These are phyloP conservation scores for Withania somnifera DNA, from an alignment of 305 asterid genomes.

Conservation along the genomic window DNA sequence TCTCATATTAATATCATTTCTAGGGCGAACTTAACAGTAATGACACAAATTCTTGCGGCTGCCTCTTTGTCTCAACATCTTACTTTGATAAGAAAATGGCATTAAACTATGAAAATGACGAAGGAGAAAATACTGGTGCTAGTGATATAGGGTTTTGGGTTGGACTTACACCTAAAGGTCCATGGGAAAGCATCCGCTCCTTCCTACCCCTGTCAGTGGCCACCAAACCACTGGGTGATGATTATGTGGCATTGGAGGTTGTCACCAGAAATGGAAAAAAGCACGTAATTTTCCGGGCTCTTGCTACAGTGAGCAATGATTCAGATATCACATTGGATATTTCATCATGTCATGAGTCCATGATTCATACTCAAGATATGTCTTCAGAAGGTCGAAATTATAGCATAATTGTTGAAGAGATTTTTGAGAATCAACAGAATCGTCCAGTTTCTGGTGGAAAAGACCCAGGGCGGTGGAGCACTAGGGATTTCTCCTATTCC, in stretches of 20 bases:
- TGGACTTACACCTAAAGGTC: conserved; percentile 75
- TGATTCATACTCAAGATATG: conserved; percentile 27
- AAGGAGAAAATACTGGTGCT: conserved; percentile 40
- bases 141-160: conserved; percentile 85
- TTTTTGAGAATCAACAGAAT: conserved; percentile 51
- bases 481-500: conserved; percentile 49
- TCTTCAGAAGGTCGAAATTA: conserved; percentile 26
- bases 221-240: conserved; percentile 64
- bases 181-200: conserved; percentile 96
- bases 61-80: conserved; percentile 64
- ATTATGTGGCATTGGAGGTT: conserved; percentile 81
- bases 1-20: conserved; percentile 13
- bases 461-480: conserved; percentile 50
- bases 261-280: conserved; percentile 77
- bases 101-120: conserved; percentile 36
- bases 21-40: conserved; percentile 56
- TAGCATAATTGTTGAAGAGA: conserved; percentile 39
- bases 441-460: conserved; percentile 40
- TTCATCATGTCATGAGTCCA: conserved; percentile 41
- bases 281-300: conserved; percentile 79
- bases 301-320: conserved; percentile 76
- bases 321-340: conserved; percentile 68
- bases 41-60: conserved; percentile 37
- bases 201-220: conserved; percentile 77
- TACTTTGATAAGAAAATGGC: conserved; percentile 70